phyloP scores from a whole-genome alignment of 2,329 filamentous ascomycete genomes.

The Coleophoma cylindrospora region DNA sequence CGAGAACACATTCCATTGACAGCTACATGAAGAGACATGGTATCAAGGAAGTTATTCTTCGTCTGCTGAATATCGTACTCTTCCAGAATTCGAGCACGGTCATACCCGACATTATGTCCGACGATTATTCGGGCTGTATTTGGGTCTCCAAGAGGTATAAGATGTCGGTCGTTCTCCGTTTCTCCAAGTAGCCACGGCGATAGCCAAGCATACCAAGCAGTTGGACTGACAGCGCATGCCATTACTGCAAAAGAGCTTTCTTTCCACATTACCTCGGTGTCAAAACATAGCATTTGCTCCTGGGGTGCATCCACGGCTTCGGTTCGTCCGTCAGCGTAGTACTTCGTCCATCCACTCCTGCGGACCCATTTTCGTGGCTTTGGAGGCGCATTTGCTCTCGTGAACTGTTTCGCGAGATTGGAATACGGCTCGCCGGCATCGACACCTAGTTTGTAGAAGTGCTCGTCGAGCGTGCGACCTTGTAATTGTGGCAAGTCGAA shows the following conservation, averaged over 20 bases:
- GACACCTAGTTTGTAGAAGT: slow-evolving; percentile 83
- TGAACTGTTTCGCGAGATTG: slow-evolving; percentile 68
- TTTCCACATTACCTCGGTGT: slow-evolving; percentile 96
- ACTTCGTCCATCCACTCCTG: slow-evolving; percentile 91
- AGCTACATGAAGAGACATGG: slow-evolving; percentile 96
- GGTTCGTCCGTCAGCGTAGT: slow-evolving; percentile 67
- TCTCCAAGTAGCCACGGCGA: slow-evolving; percentile 92
- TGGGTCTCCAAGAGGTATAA: slow-evolving; percentile 83
- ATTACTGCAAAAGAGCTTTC: slow-evolving; percentile 90
- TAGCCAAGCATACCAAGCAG: slow-evolving; percentile 94
- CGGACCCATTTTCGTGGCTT: slow-evolving; percentile 68
- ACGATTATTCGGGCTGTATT: slow-evolving; percentile 71
- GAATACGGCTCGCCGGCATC: slow-evolving; percentile 86
- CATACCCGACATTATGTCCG: slow-evolving; percentile 94
- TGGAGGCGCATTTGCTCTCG: slow-evolving; percentile 51
- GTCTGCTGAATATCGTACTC: slow-evolving; percentile 85
- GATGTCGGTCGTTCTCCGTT: slow-evolving; percentile 68
- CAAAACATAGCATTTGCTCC: slow-evolving; percentile 81
- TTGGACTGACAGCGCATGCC: slow-evolving; percentile 88
- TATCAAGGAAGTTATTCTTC: slow-evolving; percentile 85
- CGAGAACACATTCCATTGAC: slow-evolving; percentile 99
- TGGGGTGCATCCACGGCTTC: slow-evolving; percentile 72
- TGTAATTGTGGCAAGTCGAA: slow-evolving; percentile 81
- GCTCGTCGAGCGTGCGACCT: slow-evolving; percentile 81
- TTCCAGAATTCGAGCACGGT: slow-evolving; percentile 80